A percentile compares a stretch with the other conserved stretches of the same genome.
phyloP scores from a whole-genome alignment of 176 grass and related monocot species.

The Carex pumila region DNA sequence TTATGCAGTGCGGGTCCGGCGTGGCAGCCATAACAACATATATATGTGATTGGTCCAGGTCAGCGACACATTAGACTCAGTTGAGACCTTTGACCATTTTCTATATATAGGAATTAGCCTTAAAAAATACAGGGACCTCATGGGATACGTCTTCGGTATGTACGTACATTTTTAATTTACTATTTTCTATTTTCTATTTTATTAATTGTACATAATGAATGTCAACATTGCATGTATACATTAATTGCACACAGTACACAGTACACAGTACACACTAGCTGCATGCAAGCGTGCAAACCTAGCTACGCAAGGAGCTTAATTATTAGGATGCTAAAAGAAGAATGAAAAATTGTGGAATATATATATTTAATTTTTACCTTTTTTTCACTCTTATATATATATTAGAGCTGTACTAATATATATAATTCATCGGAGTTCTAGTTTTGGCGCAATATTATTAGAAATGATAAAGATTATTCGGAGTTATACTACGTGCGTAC shows the following conservation, averaged over 20 bases:
- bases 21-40: too few species aligned
- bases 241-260: background rate
- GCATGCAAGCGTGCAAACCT: background rate
- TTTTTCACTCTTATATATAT: background rate
- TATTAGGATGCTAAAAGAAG: background rate
- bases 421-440: too few species aligned
- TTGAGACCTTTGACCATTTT: too few species aligned
- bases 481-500: background rate
- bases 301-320: background rate
- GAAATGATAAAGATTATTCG: background rate
- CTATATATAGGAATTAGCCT: too few species aligned
- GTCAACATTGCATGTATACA: background rate
- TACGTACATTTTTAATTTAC: background rate
- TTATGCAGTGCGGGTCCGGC: too few species aligned
- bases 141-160: constrained; percentile 70
- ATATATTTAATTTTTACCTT: background rate
- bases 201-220: background rate
- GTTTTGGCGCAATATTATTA: background rate
- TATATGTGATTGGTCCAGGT: too few species aligned
- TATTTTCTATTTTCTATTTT: background rate
- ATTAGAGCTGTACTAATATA: too few species aligned
- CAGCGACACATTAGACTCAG: too few species aligned
- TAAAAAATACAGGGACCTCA: constrained; percentile 86
- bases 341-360: background rate
- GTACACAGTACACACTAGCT: too few species aligned